Base-by-base conservation (phyloP, 2,329 filamentous ascomycete species). In the Neonectria magnoliae region DNA sequence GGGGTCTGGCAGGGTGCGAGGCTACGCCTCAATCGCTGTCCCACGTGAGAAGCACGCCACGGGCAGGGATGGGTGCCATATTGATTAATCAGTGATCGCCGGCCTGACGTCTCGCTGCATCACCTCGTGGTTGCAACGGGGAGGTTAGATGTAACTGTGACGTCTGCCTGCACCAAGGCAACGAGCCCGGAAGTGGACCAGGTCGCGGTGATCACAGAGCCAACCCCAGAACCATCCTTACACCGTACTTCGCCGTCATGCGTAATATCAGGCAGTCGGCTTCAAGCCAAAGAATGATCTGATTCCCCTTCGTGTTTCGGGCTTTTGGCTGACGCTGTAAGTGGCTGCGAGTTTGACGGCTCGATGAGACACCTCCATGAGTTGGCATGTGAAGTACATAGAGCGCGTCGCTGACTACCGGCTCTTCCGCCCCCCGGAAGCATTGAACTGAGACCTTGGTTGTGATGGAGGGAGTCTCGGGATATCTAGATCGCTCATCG, bases 21-120 rank as follows among this genome's bases (percentile, higher is more conserved):
- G 25, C 41, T 41, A 54, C 45, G 42, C 60, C 51, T 45, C 47
- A 63, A 73, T 60, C 70, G 60, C 61, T 63, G 66, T 67, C 20
- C 55, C 51, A 65, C 63, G 57, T 65, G 64, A 69, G 60, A 57
- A 66, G 64, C 60, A 64, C 66, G 66, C 66, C 64, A 68, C 58
- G 33, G 42, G 45, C 59, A 59, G 54, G 65, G 60, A 64, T 65
- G 60, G 31, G 38, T 51, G 41, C 41, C 63, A 59, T 58, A 51
- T 44, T 52, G 36, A 38, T 56, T 57, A 31, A 53, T 64, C 41
- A 33, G 52, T 57, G 52, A 64, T 52, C 52, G 62, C 33, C 57
- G 50, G 55, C 31, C 52, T 65, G 60, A 59, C 60, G 48, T 58
- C 59, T 55, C 47, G 60, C 47, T 41, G 51, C 41, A 22, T 38